Conservation (phyloP, 257 asterid species). For the Mentha longifolia region DNA sequence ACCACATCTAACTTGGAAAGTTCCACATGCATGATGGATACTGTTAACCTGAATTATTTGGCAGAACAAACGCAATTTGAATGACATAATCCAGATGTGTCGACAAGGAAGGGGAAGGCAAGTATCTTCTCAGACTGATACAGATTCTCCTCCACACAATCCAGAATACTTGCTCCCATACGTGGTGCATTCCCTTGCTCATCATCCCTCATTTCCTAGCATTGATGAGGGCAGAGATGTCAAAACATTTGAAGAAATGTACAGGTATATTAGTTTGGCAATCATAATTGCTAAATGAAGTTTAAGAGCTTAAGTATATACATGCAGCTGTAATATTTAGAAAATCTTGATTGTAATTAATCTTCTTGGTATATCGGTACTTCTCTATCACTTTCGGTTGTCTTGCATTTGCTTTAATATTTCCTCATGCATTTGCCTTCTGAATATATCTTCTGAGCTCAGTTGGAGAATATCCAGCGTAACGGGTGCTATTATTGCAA, state of each 20-base stretch:
- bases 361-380: slow-evolving; percentile 21
- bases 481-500: slow-evolving; percentile 6
- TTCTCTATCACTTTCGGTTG: not conserved
- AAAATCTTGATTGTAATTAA: slow-evolving; percentile 29
- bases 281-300: slow-evolving; percentile 24
- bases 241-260: slow-evolving; percentile 69
- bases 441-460: slow-evolving; percentile 15
- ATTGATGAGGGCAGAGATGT: slow-evolving; percentile 83
- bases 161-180: slow-evolving; percentile 88
- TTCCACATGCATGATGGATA: slow-evolving; percentile 18
- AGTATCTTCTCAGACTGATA: slow-evolving; percentile 63
- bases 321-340: slow-evolving; percentile 34
- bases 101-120: slow-evolving; percentile 84
- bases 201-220: slow-evolving; percentile 81
- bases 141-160: slow-evolving; percentile 53
- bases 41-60: slow-evolving; percentile 35
- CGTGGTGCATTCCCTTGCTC: slow-evolving; percentile 93
- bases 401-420: slow-evolving; percentile 22
- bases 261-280: slow-evolving; percentile 74
- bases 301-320: slow-evolving; percentile 19
- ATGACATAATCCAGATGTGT: slow-evolving; percentile 89
- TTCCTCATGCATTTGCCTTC: slow-evolving; percentile 20
- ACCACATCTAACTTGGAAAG: slow-evolving; percentile 11
- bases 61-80: slow-evolving; percentile 82
- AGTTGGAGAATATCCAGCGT: slow-evolving; percentile 25